Conservation (phyloP, 2,329 filamentous ascomycete genomes). For the Claviceps maximensis region DNA sequence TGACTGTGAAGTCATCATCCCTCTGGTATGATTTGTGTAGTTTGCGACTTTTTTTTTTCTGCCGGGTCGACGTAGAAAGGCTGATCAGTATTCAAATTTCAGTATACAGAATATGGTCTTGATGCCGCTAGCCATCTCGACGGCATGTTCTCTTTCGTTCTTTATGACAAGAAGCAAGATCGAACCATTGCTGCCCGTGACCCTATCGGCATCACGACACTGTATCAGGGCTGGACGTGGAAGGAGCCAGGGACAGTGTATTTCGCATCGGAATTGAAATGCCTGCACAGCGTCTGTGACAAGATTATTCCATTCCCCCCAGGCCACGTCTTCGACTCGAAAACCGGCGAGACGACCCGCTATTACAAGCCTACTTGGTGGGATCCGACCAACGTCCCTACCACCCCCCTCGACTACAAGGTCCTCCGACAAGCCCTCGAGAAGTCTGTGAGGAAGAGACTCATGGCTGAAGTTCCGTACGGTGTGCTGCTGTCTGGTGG, state of each 20-base stretch:
- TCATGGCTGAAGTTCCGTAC: constrained; percentile 98
- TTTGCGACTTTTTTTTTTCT: background rate
- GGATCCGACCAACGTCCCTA: constrained; percentile 67
- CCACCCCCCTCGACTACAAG: constrained; percentile 72
- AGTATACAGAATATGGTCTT: constrained; percentile 87
- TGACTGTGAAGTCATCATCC: constrained; percentile 98
- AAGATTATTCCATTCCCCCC: constrained; percentile 89
- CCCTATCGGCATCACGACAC: constrained; percentile 91
- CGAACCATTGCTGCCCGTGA: constrained; percentile 88
- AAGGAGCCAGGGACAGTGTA: constrained; percentile 73
- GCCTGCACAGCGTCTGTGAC: constrained; percentile 84
- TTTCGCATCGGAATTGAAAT: constrained; percentile 97
- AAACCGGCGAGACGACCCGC: constrained; percentile 68
- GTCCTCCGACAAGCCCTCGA: constrained; percentile 70
- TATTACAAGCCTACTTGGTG: constrained; percentile 94
- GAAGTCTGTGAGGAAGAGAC: constrained; percentile 82
- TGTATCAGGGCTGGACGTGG: constrained; percentile 90
- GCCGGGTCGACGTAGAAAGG: background rate
- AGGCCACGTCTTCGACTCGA: constrained; percentile 91
- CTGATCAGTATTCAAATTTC: background rate
- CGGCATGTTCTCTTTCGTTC: constrained; percentile 98
- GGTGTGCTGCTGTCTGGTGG: constrained; percentile 91
- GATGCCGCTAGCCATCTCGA: constrained; percentile 90
- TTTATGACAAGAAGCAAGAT: constrained; percentile 92
- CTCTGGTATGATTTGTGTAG: constrained; percentile 50